Percentiles rank a stretch among this genome's conserved stretches.
phyloP scores from a whole-genome alignment of 352 stramenopile species.

The Globisporangium okanoganense region DNA sequence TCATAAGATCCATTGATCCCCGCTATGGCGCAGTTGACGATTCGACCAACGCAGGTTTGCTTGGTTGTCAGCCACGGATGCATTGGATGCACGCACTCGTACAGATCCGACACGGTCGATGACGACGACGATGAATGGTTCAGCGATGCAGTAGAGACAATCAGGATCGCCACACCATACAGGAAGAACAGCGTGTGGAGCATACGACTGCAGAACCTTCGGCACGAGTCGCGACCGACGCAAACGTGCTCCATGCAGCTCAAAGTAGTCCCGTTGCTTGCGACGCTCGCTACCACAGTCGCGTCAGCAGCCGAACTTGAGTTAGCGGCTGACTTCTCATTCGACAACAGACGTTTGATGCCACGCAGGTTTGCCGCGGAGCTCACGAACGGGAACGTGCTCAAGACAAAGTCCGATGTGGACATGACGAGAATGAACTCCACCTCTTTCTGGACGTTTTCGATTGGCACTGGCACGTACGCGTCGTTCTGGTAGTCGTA shows the following conservation, averaged over 20 bases:
- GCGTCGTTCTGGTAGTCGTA: background rate
- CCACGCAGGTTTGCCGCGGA: conserved; percentile 8
- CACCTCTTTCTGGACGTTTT: conserved; percentile 16
- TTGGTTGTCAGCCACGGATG: conserved; percentile 8
- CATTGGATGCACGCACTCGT: conserved; percentile 3
- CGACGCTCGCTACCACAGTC: background rate
- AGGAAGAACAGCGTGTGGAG: no score
- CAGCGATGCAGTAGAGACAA: background rate
- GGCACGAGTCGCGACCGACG: background rate
- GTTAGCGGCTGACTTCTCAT: background rate
- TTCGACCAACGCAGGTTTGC: background rate
- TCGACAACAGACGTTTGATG: conserved; percentile 12
- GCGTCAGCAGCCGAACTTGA: background rate
- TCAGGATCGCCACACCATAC: no score
- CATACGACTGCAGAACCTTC: background rate
- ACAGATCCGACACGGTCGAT: background rate
- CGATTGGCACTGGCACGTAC: background rate
- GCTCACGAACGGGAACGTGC: conserved; percentile 19
- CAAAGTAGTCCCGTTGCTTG: background rate
- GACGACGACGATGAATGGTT: background rate
- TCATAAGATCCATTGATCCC: background rate
- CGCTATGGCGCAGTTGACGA: background rate
- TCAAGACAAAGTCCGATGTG: conserved; percentile 13
- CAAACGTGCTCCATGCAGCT: background rate
- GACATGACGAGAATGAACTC: conserved; percentile 21